Conservation (phyloP, 805 yeast genomes). For the Candida xiaguanensis region DNA sequence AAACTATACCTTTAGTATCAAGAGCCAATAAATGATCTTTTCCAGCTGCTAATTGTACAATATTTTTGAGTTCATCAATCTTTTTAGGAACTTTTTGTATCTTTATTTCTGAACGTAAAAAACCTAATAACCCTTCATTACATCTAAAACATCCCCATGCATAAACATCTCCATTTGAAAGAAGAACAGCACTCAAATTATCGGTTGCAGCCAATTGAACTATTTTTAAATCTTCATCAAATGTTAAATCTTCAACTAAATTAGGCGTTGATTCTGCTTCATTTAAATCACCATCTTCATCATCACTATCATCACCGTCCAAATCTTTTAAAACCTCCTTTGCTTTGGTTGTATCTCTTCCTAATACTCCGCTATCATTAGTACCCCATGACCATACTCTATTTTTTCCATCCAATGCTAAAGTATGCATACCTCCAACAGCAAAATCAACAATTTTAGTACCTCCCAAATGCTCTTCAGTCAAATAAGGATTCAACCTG, state of each 20-base stretch:
- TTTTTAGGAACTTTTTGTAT: conserved; percentile 68
- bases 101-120: conserved; percentile 52
- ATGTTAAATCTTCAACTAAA: conserved; percentile 63
- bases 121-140: conserved; percentile 89
- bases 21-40: conserved; percentile 88
- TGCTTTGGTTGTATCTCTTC: conserved; percentile 70
- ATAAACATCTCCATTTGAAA: conserved; percentile 80
- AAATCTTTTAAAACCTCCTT: conserved; percentile 65
- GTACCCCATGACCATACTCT: conserved; percentile 98
- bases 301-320: conserved; percentile 53
- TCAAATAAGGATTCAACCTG: conserved; percentile 75
- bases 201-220: conserved; percentile 90
- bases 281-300: conserved; percentile 80
- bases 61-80: conserved; percentile 57
- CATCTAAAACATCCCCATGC: conserved; percentile 98
- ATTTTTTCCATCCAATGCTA: conserved; percentile 75
- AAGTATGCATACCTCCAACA: conserved; percentile 93
- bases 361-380: conserved; percentile 87
- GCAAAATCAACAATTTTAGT: conserved; percentile 80
- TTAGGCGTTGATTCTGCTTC: conserved; percentile 88
- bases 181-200: conserved; percentile 77
- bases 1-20: conserved; percentile 80
- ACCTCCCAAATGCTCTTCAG: conserved; percentile 43
- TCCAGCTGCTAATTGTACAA: conserved; percentile 85
- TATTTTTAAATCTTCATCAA: conserved; percentile 38